Evolutionary conservation across 2,329 filamentous ascomycete species (phyloP).

Genomic region (Fusarium staphyleae): DNA sequence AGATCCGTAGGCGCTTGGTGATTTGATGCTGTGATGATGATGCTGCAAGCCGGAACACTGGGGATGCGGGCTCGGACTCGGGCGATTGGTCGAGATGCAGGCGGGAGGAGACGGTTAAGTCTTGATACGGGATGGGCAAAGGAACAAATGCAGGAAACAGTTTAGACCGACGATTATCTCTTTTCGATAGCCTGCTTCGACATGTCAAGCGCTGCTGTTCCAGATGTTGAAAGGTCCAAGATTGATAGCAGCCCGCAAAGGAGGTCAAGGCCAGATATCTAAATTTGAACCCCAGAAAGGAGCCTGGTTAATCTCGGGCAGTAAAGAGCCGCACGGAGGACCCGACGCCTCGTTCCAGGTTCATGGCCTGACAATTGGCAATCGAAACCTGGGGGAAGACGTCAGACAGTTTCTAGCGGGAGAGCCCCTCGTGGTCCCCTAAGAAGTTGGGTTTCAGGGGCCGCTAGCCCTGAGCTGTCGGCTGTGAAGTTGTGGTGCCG

Average conservation of each 20-base stretch:
- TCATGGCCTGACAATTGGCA: conserved; percentile 36
- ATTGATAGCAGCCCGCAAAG: too few species aligned
- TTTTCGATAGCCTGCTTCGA: not conserved
- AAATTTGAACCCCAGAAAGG: too few species aligned
- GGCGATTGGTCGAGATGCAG: conserved; percentile 33
- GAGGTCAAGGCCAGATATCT: conserved; percentile 33
- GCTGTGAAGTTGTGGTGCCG: too few species aligned
- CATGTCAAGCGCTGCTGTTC: conserved; percentile 12
- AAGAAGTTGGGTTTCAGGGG: not conserved
- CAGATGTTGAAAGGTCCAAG: conserved; percentile 13
- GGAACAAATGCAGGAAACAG: conserved; percentile 26
- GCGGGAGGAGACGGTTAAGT: conserved; percentile 23
- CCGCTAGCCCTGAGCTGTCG: too few species aligned
- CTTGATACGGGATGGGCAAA: conserved; percentile 14
- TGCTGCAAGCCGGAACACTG: conserved; percentile 15
- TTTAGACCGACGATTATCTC: not conserved
- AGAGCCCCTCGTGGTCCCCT: conserved; percentile 1
- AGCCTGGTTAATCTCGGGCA: conserved; percentile 11
- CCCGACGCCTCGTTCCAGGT: conserved; percentile 30
- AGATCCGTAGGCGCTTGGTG: conserved; percentile 13
- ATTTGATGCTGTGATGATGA: conserved; percentile 20
- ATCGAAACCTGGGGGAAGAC: conserved; percentile 36
- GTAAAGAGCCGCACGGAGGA: conserved; percentile 37
- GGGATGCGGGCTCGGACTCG: conserved; percentile 16
- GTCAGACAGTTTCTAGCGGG: conserved; percentile 35